Conservation (phyloP, 495 filamentous ascomycete genomes). For the Entonaema liquescens region DNA sequence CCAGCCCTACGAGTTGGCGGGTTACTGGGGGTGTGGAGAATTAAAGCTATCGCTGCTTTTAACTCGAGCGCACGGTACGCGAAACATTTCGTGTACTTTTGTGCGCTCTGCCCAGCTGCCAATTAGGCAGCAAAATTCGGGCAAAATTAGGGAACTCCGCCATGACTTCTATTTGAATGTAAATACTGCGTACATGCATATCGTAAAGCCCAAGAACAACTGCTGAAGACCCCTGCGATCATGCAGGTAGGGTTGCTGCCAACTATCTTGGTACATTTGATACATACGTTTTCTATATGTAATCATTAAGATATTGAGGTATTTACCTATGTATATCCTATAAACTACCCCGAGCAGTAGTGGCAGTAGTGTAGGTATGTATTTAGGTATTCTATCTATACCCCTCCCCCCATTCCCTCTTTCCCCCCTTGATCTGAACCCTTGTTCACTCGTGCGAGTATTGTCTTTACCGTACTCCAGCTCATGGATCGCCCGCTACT, state of each 20-base stretch:
- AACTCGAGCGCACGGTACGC: constrained; percentile 9
- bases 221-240: neutral
- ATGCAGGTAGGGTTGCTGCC: neutral
- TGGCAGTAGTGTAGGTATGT: no score
- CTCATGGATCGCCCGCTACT: constrained; percentile 32
- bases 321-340: constrained; percentile 3
- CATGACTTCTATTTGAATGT: neutral
- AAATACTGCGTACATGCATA: constrained; percentile 14
- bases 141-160: constrained; percentile 32
- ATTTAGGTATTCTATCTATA: neutral
- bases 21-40: neutral
- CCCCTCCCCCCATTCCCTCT: constrained; percentile 2
- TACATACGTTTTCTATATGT: neutral
- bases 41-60: constrained; percentile 31
- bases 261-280: no score
- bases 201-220: neutral
- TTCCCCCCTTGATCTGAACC: neutral
- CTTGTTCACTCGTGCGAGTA: constrained; percentile 22
- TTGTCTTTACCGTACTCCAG: constrained; percentile 10
- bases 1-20: constrained; percentile 37
- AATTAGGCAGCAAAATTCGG: constrained; percentile 16
- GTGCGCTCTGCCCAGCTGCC: neutral
- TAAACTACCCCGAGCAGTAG: constrained; percentile 13
- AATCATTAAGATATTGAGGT: constrained; percentile 3
- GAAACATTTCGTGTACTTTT: neutral